Conservation (phyloP, 2,329 filamentous ascomycete species). For the Xylaria sp. region DNA sequence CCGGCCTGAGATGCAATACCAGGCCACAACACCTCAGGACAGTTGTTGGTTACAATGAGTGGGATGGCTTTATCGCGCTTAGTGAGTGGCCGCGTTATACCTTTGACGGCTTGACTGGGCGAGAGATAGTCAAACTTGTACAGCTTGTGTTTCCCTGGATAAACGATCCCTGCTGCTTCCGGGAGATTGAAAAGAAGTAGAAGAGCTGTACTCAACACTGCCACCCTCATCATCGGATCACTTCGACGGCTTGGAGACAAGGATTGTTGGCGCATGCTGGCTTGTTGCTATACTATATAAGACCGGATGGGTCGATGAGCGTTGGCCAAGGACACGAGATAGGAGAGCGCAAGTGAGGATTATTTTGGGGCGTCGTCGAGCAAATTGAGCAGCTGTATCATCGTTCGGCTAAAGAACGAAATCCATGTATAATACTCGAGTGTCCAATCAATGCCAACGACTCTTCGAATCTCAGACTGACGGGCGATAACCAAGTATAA, state of each 20-base stretch:
- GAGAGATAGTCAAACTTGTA: conserved; percentile 49
- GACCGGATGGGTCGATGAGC: background rate
- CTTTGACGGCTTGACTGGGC: conserved; percentile 37
- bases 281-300: conserved; percentile 1
- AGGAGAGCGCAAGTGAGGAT: conserved; percentile 13
- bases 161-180: conserved; percentile 43
- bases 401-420: conserved; percentile 23
- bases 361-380: conserved; percentile 15
- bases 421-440: background rate
- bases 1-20: conserved; percentile 79
- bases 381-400: conserved; percentile 24
- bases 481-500: background rate
- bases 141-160: conserved; percentile 47
- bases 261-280: conserved; percentile 36
- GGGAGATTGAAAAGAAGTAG: conserved; percentile 39
- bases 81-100: conserved; percentile 44
- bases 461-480: background rate
- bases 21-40: conserved; percentile 78
- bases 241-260: conserved; percentile 8
- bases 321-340: background rate
- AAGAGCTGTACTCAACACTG: conserved; percentile 28
- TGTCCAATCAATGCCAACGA: background rate
- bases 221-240: conserved; percentile 12
- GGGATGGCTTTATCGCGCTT: conserved; percentile 58
- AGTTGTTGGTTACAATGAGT: conserved; percentile 77